Evolutionary conservation across 768 basidiomycete species (phyloP).

Genomic region (Dendrothele bispora): DNA sequence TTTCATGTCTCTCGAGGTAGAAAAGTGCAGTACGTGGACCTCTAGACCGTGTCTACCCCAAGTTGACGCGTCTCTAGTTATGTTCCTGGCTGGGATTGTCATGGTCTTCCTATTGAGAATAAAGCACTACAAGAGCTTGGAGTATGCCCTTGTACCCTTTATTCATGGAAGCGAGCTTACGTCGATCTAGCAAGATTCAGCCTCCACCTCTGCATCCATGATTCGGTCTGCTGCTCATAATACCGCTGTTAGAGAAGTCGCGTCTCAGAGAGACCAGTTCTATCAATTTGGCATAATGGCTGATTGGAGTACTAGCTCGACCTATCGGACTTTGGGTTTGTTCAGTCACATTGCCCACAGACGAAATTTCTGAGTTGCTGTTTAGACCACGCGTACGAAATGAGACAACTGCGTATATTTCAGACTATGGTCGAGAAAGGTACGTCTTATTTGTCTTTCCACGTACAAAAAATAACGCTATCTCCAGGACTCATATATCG

Average conservation of each 20-base stretch:
- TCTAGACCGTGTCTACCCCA: neutral
- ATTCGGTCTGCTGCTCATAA: constrained; percentile 72
- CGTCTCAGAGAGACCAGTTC: constrained; percentile 78
- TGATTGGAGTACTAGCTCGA: constrained; percentile 69
- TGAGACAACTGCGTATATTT: constrained; percentile 84
- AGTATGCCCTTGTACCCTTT: constrained; percentile 37
- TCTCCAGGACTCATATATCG: constrained; percentile 75
- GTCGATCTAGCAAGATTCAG: constrained; percentile 50
- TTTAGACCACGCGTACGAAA: constrained; percentile 83
- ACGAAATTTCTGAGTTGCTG: neutral
- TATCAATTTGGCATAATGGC: constrained; percentile 87
- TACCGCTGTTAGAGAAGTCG: constrained; percentile 74
- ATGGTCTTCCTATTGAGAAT: constrained; percentile 95
- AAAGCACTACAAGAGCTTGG: constrained; percentile 81
- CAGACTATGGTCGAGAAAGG: constrained; percentile 87
- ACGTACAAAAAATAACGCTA: neutral
- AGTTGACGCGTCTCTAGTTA: constrained; percentile 54
- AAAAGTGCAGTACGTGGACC: constrained; percentile 71
- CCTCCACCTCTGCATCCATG: constrained; percentile 49
- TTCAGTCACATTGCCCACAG: constrained; percentile 3
- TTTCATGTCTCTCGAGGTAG: constrained; percentile 78
- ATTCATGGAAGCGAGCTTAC: neutral
- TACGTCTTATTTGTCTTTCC: constrained; percentile 22
- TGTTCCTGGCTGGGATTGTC: constrained; percentile 96
- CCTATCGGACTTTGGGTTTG: constrained; percentile 86